Conservation (phyloP, 2,329 filamentous ascomycete species). For the Aspergillus quadricinctus region DNA sequence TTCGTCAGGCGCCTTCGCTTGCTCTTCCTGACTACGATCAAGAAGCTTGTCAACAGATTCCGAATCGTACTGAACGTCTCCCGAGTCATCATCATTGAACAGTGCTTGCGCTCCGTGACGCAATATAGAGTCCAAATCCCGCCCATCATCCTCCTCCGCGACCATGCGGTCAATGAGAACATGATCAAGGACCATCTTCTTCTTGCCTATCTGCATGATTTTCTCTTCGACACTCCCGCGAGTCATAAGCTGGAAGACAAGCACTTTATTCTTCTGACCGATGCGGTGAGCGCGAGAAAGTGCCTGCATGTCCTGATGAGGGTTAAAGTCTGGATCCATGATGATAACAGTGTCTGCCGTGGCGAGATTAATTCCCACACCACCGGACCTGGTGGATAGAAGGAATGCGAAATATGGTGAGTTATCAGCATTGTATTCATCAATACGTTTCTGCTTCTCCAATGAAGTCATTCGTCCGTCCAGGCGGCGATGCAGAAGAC, state of each 20-base stretch:
- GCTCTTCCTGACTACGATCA: slow-evolving; percentile 78
- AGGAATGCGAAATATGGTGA: slow-evolving; percentile 86
- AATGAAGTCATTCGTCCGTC: slow-evolving; percentile 78
- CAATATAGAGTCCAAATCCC: slow-evolving; percentile 82
- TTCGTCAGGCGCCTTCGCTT: slow-evolving; percentile 61
- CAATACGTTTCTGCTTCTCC: slow-evolving; percentile 91
- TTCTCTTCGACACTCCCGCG: slow-evolving; percentile 87
- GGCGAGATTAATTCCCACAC: slow-evolving; percentile 95
- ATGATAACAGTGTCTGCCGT: slow-evolving; percentile 98
- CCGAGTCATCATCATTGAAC: slow-evolving; percentile 67
- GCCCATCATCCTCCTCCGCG: slow-evolving; percentile 69
- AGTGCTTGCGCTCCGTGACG: slow-evolving; percentile 82
- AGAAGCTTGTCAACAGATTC: slow-evolving; percentile 82
- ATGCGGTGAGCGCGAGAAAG: slow-evolving; percentile 92
- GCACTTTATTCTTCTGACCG: slow-evolving; percentile 90
- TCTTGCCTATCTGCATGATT: slow-evolving; percentile 91
- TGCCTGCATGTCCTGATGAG: slow-evolving; percentile 95
- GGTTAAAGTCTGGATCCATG: slow-evolving; percentile 94
- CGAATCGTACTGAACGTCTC: slow-evolving; percentile 76
- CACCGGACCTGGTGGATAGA: slow-evolving; percentile 87
- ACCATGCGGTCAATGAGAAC: slow-evolving; percentile 91
- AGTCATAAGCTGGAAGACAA: slow-evolving; percentile 93
- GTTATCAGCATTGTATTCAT: slow-evolving; percentile 81
- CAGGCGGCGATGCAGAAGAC: slow-evolving; percentile 69
- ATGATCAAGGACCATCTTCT: slow-evolving; percentile 94